These are phyloP conservation scores for Entomortierella lignicola DNA, from an alignment of 192 early-diverging fungal genomes.

Conservation along the genomic window DNA sequence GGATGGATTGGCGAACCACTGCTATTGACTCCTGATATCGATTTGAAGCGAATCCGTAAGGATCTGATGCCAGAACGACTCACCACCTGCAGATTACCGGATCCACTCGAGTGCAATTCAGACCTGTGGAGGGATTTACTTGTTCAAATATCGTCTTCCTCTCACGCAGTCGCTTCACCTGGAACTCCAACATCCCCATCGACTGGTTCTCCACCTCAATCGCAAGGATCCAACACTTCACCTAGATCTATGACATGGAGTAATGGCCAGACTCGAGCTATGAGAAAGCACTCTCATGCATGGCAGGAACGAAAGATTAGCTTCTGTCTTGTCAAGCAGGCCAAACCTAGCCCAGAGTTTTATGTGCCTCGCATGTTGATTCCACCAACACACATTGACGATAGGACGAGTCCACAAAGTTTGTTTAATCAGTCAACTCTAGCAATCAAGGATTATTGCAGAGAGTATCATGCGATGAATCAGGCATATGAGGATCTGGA, in stretches of 20 bases:
- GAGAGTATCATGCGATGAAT: conserved; percentile 12
- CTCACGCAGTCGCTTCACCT: conserved; percentile 1
- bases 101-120: conserved; percentile 35
- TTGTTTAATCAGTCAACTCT: conserved; percentile 27
- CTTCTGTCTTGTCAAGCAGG: conserved; percentile 29
- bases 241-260: neutral
- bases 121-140: conserved; percentile 57
- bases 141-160: neutral
- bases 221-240: neutral
- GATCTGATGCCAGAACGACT: conserved; percentile 44
- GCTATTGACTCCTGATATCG: conserved; percentile 30
- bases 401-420: conserved; percentile 18
- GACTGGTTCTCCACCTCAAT: neutral
- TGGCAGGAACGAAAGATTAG: conserved; percentile 49
- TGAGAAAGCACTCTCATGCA: conserved; percentile 35
- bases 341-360: conserved; percentile 15
- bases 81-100: conserved; percentile 27
- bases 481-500: conserved; percentile 47
- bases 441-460: conserved; percentile 33
- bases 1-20: conserved; percentile 59
- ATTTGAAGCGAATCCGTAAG: conserved; percentile 38
- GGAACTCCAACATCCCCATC: conserved; percentile 15
- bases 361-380: conserved; percentile 6
- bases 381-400: neutral
- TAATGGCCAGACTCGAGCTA: conserved; percentile 12